Conservation (phyloP, 768 basidiomycete genomes). For the Rhodosporidiobolus odoratus region DNA sequence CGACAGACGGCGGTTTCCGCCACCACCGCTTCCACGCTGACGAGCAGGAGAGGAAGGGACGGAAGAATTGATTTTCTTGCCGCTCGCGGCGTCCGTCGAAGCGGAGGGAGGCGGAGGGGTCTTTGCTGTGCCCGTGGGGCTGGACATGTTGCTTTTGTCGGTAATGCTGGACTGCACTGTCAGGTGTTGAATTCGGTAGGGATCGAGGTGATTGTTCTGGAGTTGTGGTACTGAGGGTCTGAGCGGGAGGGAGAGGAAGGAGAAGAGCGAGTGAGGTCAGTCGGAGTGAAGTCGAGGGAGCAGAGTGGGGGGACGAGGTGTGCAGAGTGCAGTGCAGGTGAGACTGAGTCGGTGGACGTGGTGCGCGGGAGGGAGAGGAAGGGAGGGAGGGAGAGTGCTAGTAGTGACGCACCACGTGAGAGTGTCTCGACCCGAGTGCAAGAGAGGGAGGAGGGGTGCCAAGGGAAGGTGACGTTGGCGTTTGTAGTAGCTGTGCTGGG, state of each 20-base stretch:
- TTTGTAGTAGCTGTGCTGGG: too few species aligned
- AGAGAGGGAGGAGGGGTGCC: too few species aligned
- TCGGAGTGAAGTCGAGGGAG: not conserved
- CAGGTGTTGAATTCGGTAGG: too few species aligned
- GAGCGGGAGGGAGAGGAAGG: not conserved
- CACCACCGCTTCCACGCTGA: not conserved
- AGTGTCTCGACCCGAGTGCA: too few species aligned
- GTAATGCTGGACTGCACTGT: too few species aligned
- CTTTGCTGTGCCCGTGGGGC: not conserved
- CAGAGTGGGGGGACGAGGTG: too few species aligned
- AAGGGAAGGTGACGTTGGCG: too few species aligned
- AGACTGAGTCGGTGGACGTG: not conserved
- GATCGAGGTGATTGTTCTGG: too few species aligned
- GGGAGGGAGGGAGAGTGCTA: not conserved
- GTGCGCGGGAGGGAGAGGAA: not conserved
- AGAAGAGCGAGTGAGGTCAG: not conserved
- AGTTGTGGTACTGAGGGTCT: not conserved
- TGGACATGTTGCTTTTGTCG: not conserved
- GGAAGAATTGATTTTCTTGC: not conserved
- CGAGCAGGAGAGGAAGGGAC: not conserved
- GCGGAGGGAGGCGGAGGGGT: not conserved
- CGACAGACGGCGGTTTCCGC: not conserved
- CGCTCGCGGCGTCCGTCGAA: too few species aligned
- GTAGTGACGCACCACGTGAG: not conserved
- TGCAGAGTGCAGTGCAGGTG: not conserved